Evolutionary conservation across 805 yeast species (phyloP).

Genomic region (Starmerella etchellsii): DNA sequence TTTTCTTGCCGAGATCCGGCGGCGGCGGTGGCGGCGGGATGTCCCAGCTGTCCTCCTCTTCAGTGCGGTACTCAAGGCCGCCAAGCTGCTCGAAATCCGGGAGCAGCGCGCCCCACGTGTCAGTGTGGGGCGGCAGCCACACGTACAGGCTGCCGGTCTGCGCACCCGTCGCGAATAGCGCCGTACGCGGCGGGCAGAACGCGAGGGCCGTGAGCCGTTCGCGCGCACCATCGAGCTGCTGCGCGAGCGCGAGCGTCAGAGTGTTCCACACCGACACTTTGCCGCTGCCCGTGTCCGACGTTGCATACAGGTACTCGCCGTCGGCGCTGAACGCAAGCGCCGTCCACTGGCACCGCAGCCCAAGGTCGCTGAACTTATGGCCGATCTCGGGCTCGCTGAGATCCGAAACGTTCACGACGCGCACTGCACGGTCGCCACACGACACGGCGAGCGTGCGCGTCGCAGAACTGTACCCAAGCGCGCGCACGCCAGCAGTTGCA

Average conservation of each 20-base stretch:
- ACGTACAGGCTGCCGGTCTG: constrained; percentile 12
- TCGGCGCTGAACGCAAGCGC: constrained; percentile 9
- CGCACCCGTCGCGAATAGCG: constrained; percentile 8
- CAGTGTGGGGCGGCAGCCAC: constrained; percentile 13
- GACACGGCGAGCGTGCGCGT: constrained; percentile 8
- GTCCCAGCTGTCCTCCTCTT: constrained; percentile 14
- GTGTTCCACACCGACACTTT: constrained; percentile 13
- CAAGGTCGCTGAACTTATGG: constrained; percentile 10
- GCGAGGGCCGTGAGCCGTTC: constrained; percentile 8
- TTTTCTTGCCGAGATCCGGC: background rate
- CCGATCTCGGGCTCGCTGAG: constrained; percentile 3
- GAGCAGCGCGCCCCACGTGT: constrained; percentile 11
- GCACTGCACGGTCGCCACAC: constrained; percentile 12
- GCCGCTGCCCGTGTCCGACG: constrained; percentile 9
- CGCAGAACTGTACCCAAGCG: constrained; percentile 2
- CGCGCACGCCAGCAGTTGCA: constrained; percentile 6
- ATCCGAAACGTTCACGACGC: constrained; percentile 5
- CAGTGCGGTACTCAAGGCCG: constrained; percentile 7
- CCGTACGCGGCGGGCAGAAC: constrained; percentile 10
- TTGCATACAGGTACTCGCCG: constrained; percentile 15
- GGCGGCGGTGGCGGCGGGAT: background rate
- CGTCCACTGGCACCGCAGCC: constrained; percentile 9
- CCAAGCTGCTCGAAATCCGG: constrained; percentile 12
- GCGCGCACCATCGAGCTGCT: constrained; percentile 5
- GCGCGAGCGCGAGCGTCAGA: constrained; percentile 2